phyloP scores from a whole-genome alignment of 352 stramenopile species.

The Paralagenidium karlingii region DNA sequence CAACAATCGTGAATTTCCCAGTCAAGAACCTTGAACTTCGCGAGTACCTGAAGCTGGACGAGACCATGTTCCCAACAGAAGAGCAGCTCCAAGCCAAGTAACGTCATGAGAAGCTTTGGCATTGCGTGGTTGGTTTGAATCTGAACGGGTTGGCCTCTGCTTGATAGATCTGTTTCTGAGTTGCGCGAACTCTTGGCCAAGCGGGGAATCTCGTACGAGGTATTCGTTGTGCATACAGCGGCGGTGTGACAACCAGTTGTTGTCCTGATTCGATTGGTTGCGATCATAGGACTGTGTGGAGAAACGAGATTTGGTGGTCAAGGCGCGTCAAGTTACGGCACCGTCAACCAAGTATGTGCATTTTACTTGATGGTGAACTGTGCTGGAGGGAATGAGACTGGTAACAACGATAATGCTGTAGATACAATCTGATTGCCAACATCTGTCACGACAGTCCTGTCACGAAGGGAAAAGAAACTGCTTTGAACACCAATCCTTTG shows the following conservation, averaged over 20 bases:
- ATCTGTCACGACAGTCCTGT: conserved; percentile 94
- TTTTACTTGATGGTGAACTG: not conserved
- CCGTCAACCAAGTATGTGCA: conserved; percentile 52
- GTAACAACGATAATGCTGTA: conserved; percentile 17
- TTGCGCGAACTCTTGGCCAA: conserved; percentile 42
- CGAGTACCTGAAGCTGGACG: conserved; percentile 70
- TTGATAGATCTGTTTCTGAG: conserved; percentile 41
- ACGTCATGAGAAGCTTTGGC: not conserved
- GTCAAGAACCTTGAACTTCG: conserved; percentile 97
- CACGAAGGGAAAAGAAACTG: conserved; percentile 85
- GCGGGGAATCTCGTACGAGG: conserved; percentile 29
- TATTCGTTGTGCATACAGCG: conserved; percentile 3
- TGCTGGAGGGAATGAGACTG: conserved; percentile 2
- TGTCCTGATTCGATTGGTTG: not conserved
- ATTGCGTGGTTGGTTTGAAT: not conserved
- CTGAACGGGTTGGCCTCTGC: conserved; percentile 1
- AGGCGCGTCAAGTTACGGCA: conserved; percentile 27
- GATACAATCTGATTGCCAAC: conserved; percentile 97
- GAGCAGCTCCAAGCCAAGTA: conserved; percentile 37
- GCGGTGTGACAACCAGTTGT: not conserved
- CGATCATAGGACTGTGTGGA: conserved; percentile 61
- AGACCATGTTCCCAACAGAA: conserved; percentile 20
- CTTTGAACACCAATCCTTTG: conserved; percentile 84
- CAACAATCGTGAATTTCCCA: conserved; percentile 98
- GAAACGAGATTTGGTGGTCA: conserved; percentile 62